These are phyloP conservation scores for Endothia cerciana DNA, from an alignment of 2,329 filamentous ascomycete genomes.

Conservation along the genomic window DNA sequence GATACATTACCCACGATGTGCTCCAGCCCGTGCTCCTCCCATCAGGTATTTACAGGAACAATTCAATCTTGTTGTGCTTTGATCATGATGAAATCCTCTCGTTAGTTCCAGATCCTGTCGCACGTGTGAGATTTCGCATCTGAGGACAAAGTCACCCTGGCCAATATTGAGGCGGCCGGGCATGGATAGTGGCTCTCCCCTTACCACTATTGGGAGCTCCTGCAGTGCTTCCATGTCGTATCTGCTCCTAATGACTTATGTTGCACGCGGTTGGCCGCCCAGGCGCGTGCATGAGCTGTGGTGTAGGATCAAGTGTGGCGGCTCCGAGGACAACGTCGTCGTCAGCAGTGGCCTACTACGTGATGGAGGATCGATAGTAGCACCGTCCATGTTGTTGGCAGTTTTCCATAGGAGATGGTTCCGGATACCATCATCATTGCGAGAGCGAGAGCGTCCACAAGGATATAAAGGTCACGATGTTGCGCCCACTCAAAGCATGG, in stretches of 20 bases:
- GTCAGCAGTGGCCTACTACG: not conserved
- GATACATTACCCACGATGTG: too few relatives aligned
- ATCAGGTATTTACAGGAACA: not conserved
- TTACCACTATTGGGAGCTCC: not conserved
- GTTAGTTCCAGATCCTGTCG: too few relatives aligned
- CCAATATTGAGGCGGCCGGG: not conserved
- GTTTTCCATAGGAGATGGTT: not conserved
- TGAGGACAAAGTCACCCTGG: not conserved
- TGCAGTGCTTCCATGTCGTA: not conserved
- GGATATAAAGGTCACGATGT: constrained; percentile 1
- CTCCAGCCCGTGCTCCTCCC: not conserved
- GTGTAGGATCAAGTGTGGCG: not conserved
- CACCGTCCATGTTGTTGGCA: not conserved
- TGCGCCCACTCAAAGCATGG: not conserved
- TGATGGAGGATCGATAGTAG: not conserved
- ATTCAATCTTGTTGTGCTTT: too few relatives aligned
- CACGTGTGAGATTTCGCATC: not conserved
- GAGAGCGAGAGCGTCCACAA: not conserved
- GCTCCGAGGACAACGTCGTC: not conserved
- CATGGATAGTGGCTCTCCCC: not conserved
- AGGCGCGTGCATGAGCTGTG: not conserved
- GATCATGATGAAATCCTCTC: too few relatives aligned
- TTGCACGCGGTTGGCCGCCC: not conserved
- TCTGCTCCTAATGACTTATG: not conserved
- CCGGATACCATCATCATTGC: not conserved